Base-by-base conservation (phyloP, 2,329 filamentous ascomycete genomes). In the Ilyonectria sp. region DNA sequence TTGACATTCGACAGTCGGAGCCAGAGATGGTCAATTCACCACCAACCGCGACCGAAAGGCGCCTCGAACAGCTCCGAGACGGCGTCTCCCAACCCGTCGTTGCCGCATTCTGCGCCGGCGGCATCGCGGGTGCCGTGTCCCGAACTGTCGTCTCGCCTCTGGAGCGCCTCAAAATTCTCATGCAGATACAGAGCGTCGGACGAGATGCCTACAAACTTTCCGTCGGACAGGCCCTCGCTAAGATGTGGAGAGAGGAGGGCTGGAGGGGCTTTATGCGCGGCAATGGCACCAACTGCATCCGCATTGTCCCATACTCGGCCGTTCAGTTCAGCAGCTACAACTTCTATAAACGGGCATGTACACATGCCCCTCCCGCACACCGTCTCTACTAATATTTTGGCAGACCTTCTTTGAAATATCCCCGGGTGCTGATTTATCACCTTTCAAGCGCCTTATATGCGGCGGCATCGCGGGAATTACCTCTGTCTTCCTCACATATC, bases 241-340 rank as follows among this genome's bases (percentile, higher is more conserved):
- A 99, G 82, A 99, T 99, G 92, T 97, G 95, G 91, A 91, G 87
- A 75, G 96, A 99, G 79, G 96, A 99, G 82, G 96, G 96, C 61
- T 98, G 95, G 94, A 91, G 91, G 80, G 96, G 96, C 0, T 97
- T 98, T 82, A 97, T 99, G 95, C 91, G 94, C 73, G 96, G 96
- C 59, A 99, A 99, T 80, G 96, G 96, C 70, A 98, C 95, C 68
- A 99, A 99, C 82, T 99, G 96, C 86, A 94, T 99, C 76, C 93
- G 96, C 69, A 99, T 99, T 73, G 94, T 99, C 59, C 96, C 96
- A 5, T 99, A 99, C 81, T 98, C 95, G 56, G 96, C 96, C 11
- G 96, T 98, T 46, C 96, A 99, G 79, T 99, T 99, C 81, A 95
- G 95, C 74, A 97, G 94, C 79, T 99, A 98, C 85, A 98, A 97